Evolutionary conservation across 495 filamentous ascomycete genomes (phyloP).

Genomic region (Podospora comata): DNA sequence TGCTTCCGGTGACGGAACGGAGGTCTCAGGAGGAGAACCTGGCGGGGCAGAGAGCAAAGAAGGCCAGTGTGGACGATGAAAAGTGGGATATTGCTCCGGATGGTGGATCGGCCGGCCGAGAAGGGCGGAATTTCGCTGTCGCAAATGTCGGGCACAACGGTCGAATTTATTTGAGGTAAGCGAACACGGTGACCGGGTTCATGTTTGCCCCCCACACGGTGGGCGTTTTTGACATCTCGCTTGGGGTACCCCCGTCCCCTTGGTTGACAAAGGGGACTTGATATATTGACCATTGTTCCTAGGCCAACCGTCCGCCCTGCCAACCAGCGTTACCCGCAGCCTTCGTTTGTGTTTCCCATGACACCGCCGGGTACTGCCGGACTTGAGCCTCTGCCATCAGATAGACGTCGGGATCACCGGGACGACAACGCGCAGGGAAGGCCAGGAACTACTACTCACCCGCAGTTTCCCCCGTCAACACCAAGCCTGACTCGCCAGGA

Average conservation of each 20-base stretch:
- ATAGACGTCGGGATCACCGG: conserved; percentile 33
- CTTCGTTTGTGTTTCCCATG: conserved; percentile 57
- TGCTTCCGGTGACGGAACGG: conserved; percentile 46
- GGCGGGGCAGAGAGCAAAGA: conserved; percentile 26
- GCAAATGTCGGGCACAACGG: conserved; percentile 93
- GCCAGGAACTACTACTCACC: conserved; percentile 38
- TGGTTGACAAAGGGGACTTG: neutral
- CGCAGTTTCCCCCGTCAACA: conserved; percentile 36
- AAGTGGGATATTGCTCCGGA: conserved; percentile 51
- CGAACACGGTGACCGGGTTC: conserved; percentile 11
- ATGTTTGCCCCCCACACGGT: neutral
- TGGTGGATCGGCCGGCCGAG: conserved; percentile 49
- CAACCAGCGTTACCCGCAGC: conserved; percentile 57
- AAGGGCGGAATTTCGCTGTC: conserved; percentile 83
- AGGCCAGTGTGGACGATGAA: conserved; percentile 36
- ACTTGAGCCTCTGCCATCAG: conserved; percentile 44
- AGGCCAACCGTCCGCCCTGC: conserved; percentile 60
- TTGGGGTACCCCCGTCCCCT: neutral
- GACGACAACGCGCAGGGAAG: conserved; percentile 40
- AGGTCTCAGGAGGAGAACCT: conserved; percentile 39
- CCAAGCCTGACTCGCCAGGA: conserved; percentile 24
- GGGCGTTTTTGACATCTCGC: neutral
- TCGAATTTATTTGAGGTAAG: conserved; percentile 88
- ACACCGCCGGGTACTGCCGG: conserved; percentile 56
- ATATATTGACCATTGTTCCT: conserved; percentile 18